phyloP scores from a whole-genome alignment of 352 stramenopile species.

The Phytophthora constricta region DNA sequence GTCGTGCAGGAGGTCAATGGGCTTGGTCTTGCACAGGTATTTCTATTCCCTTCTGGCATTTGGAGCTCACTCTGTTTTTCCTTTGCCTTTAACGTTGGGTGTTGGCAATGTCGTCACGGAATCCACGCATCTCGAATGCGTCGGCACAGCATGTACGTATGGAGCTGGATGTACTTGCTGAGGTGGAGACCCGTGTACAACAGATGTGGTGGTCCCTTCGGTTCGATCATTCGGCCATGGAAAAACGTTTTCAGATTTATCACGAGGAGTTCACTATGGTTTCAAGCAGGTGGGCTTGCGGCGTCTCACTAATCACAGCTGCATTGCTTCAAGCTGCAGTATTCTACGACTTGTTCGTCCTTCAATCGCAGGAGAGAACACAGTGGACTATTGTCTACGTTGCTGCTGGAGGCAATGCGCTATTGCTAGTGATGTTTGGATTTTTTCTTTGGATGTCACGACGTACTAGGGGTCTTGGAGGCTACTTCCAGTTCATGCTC shows the following conservation, averaged over 20 bases:
- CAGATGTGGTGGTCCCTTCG: constrained; percentile 49
- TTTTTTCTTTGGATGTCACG: constrained; percentile 37
- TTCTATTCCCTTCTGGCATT: constrained; percentile 9
- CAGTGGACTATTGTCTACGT: constrained; percentile 41
- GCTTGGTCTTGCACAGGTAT: neutral
- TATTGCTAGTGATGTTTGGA: constrained; percentile 26
- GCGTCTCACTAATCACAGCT: constrained; percentile 41
- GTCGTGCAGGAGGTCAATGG: neutral
- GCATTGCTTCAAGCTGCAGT: constrained; percentile 46
- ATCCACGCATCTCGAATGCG: constrained; percentile 49
- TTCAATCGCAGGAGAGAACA: constrained; percentile 22
- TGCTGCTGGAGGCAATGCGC: constrained; percentile 12
- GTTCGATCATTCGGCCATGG: constrained; percentile 52
- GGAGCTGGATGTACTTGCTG: constrained; percentile 57
- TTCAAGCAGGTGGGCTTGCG: constrained; percentile 44
- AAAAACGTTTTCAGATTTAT: constrained; percentile 65
- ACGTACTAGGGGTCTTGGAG: constrained; percentile 19
- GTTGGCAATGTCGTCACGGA: constrained; percentile 14
- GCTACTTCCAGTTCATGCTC: constrained; percentile 46
- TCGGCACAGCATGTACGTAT: constrained; percentile 51
- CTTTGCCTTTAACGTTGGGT: neutral
- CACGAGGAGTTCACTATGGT: constrained; percentile 57
- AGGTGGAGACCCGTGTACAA: constrained; percentile 44
- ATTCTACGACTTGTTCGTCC: constrained; percentile 32
- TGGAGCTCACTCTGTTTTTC: constrained; percentile 2